A percentile compares a stretch with the other conserved stretches of the same genome.
Evolutionary conservation across 2,329 filamentous ascomycete species (phyloP).

Genomic region (Dothideomycetidae sp.): DNA sequence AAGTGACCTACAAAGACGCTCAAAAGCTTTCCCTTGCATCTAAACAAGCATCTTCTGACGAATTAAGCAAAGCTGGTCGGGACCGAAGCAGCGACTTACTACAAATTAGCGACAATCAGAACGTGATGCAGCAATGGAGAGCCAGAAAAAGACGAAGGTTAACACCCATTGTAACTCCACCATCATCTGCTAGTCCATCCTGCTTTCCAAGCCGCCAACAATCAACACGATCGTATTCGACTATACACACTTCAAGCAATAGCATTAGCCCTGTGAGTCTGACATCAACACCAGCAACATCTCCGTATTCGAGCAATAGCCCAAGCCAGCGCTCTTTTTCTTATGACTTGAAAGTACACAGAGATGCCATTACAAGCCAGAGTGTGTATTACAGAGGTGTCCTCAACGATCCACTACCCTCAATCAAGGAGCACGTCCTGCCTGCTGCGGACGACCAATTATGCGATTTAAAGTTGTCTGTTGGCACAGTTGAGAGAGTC

Average conservation of each 20-base stretch:
- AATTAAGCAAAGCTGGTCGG: too few relatives aligned
- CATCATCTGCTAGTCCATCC: too few relatives aligned
- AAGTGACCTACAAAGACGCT: too few relatives aligned
- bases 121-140: too few relatives aligned
- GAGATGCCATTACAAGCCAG: slow-evolving; percentile 14
- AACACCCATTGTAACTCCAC: too few relatives aligned
- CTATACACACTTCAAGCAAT: slow-evolving; percentile 6
- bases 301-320: slow-evolving; percentile 17
- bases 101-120: too few relatives aligned
- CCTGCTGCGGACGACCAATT: slow-evolving; percentile 19
- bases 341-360: slow-evolving; percentile 14
- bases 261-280: slow-evolving; percentile 18
- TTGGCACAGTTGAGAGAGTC: slow-evolving; percentile 58
- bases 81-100: too few relatives aligned
- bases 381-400: slow-evolving; percentile 10
- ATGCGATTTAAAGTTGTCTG: slow-evolving; percentile 24
- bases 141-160: too few relatives aligned
- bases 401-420: slow-evolving; percentile 18
- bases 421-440: slow-evolving; percentile 21
- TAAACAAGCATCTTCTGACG: too few relatives aligned
- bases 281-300: slow-evolving; percentile 23
- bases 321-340: slow-evolving; percentile 16
- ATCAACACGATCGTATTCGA: background rate
- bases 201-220: too few relatives aligned
- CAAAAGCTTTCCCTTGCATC: too few relatives aligned